Evolutionary conservation across 495 filamentous ascomycete genomes (phyloP).

Genomic region (Aspergillus affinis): DNA sequence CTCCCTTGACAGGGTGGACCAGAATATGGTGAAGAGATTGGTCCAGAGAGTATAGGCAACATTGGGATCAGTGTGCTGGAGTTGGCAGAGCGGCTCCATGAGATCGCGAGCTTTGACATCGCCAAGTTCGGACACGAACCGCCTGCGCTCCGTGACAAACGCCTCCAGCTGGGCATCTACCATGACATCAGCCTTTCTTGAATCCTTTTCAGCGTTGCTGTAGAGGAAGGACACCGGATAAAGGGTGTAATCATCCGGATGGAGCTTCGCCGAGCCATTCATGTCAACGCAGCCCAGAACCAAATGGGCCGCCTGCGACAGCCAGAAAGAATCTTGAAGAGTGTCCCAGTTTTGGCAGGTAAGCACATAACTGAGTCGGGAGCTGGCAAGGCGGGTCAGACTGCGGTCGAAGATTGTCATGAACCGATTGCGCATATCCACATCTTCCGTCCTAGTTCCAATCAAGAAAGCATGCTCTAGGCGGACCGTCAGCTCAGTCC

Average conservation of each 20-base stretch:
- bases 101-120: constrained; percentile 85
- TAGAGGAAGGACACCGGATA: constrained; percentile 70
- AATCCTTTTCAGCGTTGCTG: constrained; percentile 61
- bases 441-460: constrained; percentile 88
- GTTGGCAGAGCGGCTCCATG: constrained; percentile 86
- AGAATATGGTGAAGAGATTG: constrained; percentile 84
- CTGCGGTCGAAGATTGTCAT: constrained; percentile 92
- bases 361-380: constrained; percentile 82
- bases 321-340: constrained; percentile 90
- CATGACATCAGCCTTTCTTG: constrained; percentile 68
- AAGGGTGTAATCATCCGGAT: constrained; percentile 78
- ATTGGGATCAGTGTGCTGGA: constrained; percentile 83
- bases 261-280: constrained; percentile 69
- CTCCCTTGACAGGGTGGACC: constrained; percentile 83
- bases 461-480: constrained; percentile 98
- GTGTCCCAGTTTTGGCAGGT: constrained; percentile 97
- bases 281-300: constrained; percentile 88
- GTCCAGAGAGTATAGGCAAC: constrained; percentile 89
- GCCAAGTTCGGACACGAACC: constrained; percentile 78
- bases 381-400: constrained; percentile 81
- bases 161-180: constrained; percentile 77
- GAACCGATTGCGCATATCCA: constrained; percentile 96
- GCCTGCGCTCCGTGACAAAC: constrained; percentile 72
- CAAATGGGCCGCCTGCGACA: constrained; percentile 88
- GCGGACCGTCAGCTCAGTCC: constrained; percentile 92